Conservation (phyloP, 345 rosid genomes). For the Boechera stricta region DNA sequence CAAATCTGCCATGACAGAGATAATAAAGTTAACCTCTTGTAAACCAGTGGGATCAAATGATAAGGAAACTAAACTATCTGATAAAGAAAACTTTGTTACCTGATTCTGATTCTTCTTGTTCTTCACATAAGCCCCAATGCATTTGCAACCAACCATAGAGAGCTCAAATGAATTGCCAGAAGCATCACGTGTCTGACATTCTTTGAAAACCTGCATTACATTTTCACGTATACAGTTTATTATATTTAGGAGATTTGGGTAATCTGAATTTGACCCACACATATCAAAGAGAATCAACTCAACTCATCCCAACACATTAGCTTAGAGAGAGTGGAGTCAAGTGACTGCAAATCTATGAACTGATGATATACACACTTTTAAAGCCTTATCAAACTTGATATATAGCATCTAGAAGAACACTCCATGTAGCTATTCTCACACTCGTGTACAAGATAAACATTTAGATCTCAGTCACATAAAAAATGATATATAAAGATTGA, state of each 20-base stretch:
- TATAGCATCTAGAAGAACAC: constrained; percentile 2
- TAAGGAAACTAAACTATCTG: constrained; percentile 17
- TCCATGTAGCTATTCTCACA: constrained; percentile 9
- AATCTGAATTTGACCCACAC: not conserved
- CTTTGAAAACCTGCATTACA: constrained; percentile 70
- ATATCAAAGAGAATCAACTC: not conserved
- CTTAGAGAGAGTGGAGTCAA: not conserved
- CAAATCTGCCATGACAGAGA: constrained; percentile 67
- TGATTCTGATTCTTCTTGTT: constrained; percentile 93
- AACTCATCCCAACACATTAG: constrained; percentile 18
- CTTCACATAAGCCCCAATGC: constrained; percentile 95
- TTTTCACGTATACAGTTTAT: constrained; percentile 7
- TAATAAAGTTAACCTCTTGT: constrained; percentile 21
- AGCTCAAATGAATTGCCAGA: constrained; percentile 76
- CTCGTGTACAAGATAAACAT: not conserved
- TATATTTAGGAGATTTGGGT: not conserved
- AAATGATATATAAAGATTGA: not conserved
- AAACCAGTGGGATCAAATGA: constrained; percentile 8
- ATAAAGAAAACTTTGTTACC: constrained; percentile 47
- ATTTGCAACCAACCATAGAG: constrained; percentile 75
- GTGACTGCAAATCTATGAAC: not conserved
- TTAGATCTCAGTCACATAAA: constrained; percentile 5
- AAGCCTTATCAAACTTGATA: constrained; percentile 9
- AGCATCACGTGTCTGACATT: constrained; percentile 58
- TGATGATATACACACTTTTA: not conserved